These are phyloP conservation scores for Closterium sp. DNA, from an alignment of 139 green algal genomes.

Conservation along the genomic window DNA sequence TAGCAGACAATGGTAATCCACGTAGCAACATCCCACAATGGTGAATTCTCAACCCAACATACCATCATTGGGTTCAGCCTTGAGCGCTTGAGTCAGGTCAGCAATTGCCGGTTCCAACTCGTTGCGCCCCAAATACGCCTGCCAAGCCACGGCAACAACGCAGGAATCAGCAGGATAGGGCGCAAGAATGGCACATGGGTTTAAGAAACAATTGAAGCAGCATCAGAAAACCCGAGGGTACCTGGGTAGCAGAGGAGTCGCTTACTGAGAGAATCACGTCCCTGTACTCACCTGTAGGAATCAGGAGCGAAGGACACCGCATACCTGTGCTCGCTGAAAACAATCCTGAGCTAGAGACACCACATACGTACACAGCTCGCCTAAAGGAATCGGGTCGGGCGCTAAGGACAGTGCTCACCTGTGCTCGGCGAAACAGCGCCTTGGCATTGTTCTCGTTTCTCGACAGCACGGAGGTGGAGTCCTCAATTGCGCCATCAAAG, in stretches of 20 bases:
- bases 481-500: background rate
- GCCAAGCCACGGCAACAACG: background rate
- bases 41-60: too few relatives aligned
- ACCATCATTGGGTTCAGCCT: background rate
- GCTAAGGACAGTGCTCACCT: background rate
- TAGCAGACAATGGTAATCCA: background rate
- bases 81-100: background rate
- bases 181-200: background rate
- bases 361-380: too few relatives aligned
- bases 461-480: background rate
- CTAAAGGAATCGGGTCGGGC: too few relatives aligned
- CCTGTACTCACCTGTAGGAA: too few relatives aligned
- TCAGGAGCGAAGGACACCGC: too few relatives aligned
- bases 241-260: too few relatives aligned
- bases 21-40: too few relatives aligned
- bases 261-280: too few relatives aligned
- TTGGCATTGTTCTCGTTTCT: background rate
- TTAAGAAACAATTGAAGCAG: too few relatives aligned
- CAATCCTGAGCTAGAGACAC: too few relatives aligned
- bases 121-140: conserved; percentile 1
- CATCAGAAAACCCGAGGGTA: too few relatives aligned
- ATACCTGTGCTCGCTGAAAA: background rate
- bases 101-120: background rate
- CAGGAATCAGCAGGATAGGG: background rate
- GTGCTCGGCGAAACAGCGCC: background rate